Conservation (phyloP, 192 early-diverging fungal species). For the Oehlia diaphana region DNA sequence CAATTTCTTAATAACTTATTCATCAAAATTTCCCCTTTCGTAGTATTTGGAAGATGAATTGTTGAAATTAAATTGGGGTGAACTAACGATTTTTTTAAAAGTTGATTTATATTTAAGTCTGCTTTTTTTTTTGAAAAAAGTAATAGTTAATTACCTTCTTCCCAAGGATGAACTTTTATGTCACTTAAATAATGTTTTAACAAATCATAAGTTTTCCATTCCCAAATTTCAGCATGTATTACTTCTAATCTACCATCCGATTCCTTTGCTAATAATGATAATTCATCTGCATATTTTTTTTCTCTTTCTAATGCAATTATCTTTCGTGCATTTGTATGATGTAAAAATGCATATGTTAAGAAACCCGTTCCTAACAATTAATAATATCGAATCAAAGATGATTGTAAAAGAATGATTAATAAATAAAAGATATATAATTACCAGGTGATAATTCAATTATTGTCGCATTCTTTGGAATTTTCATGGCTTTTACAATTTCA, state of each 20-base stretch:
- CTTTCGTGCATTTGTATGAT: not conserved
- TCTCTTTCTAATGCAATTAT: not conserved
- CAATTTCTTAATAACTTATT: too few relatives aligned
- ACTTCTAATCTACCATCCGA: not conserved
- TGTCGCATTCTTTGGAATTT: conserved; percentile 3
- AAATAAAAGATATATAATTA: not conserved
- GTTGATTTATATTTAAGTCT: too few relatives aligned
- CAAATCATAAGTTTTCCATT: too few relatives aligned
- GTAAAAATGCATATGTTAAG: not conserved
- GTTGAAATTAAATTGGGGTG: too few relatives aligned
- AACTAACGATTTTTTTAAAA: not conserved
- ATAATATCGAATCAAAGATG: not conserved
- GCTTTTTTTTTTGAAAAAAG: not conserved
- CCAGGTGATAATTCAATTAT: conserved; percentile 5
- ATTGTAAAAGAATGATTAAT: not conserved
- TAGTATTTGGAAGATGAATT: too few relatives aligned
- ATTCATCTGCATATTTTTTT: not conserved
- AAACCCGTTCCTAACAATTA: not conserved
- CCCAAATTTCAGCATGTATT: too few relatives aligned
- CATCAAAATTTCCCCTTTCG: too few relatives aligned
- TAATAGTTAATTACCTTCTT: conserved; percentile 3
- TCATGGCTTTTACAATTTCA: not conserved
- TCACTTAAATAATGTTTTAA: not conserved
- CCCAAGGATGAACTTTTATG: not conserved
- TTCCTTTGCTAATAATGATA: not conserved